Conservation (phyloP, 257 asterid genomes). For the Nicotiana otophora region DNA sequence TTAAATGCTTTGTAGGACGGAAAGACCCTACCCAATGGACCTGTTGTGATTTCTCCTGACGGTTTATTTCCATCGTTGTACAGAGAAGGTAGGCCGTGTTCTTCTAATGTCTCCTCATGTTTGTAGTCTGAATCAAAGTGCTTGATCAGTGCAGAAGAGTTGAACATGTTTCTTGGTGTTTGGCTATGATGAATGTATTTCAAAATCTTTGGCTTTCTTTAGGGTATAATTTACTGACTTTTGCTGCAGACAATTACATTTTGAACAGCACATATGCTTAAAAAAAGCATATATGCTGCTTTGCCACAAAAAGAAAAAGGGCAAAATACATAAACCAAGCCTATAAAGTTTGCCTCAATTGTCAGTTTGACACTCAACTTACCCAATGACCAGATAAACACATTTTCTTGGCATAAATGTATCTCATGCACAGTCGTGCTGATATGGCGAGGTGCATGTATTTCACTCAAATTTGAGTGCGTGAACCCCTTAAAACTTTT, state of each 20-base stretch:
- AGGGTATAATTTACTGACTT: not conserved
- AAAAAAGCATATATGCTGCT: not conserved
- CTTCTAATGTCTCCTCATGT: constrained; percentile 1
- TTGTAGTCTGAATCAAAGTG: not conserved
- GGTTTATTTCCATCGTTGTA: constrained; percentile 93
- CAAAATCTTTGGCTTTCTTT: not conserved
- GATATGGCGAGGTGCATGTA: no score
- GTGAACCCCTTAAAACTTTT: no score
- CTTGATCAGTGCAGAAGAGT: not conserved
- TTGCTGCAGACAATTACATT: not conserved
- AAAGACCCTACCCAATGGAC: constrained; percentile 84
- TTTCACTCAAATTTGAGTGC: no score
- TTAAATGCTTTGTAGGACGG: constrained; percentile 65
- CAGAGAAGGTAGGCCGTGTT: constrained; percentile 62
- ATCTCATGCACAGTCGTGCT: no score
- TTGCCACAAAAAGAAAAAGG: not conserved
- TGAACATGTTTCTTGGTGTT: not conserved
- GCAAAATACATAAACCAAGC: no score
- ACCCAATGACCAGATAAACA: no score
- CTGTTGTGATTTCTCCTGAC: constrained; percentile 97
- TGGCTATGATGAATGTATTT: not conserved
- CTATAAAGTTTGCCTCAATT: no score
- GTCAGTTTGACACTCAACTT: no score
- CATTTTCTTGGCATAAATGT: no score
- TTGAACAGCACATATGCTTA: not conserved